Conservation (phyloP, 495 filamentous ascomycete species). For the Penicillium taxi region DNA sequence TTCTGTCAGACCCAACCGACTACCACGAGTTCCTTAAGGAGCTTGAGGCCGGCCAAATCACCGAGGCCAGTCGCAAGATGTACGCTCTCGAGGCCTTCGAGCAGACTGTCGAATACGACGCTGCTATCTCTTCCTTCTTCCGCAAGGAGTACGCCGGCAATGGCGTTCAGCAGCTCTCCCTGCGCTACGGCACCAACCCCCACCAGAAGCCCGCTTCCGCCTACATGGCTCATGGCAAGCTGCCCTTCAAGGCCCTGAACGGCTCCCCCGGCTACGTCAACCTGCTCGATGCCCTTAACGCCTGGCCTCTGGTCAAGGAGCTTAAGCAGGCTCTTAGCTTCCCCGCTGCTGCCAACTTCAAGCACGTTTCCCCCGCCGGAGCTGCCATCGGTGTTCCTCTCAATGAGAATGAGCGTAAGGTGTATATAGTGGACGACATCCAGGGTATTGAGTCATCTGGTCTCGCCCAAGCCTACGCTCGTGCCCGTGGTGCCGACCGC, state of each 20-base stretch:
- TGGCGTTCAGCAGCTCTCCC: conserved; percentile 69
- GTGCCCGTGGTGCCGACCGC: conserved; percentile 88
- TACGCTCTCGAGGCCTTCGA: conserved; percentile 96
- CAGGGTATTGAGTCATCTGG: conserved; percentile 73
- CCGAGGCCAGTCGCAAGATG: conserved; percentile 68
- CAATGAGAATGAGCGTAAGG: conserved; percentile 79
- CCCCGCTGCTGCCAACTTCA: conserved; percentile 97
- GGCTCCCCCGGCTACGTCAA: conserved; percentile 96
- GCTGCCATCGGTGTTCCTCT: conserved; percentile 88
- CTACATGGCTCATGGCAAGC: conserved; percentile 56
- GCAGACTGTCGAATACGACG: conserved; percentile 97
- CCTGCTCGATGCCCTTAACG: conserved; percentile 90
- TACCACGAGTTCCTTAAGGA: conserved; percentile 91
- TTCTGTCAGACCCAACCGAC: conserved; percentile 86
- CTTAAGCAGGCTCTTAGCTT: conserved; percentile 76
- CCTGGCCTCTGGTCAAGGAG: conserved; percentile 95
- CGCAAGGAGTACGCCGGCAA: conserved; percentile 88
- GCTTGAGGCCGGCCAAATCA: conserved; percentile 77
- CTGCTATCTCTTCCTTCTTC: conserved; percentile 92
- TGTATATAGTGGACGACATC: conserved; percentile 97
- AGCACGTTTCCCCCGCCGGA: conserved; percentile 95
- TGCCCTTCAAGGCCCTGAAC: conserved; percentile 95
- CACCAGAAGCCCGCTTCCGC: conserved; percentile 94
- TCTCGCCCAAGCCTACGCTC: conserved; percentile 89
- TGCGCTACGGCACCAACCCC: conserved; percentile 93